These are phyloP conservation scores for Reutealis trisperma DNA, from an alignment of 345 rosid genomes.

Conservation along the genomic window DNA sequence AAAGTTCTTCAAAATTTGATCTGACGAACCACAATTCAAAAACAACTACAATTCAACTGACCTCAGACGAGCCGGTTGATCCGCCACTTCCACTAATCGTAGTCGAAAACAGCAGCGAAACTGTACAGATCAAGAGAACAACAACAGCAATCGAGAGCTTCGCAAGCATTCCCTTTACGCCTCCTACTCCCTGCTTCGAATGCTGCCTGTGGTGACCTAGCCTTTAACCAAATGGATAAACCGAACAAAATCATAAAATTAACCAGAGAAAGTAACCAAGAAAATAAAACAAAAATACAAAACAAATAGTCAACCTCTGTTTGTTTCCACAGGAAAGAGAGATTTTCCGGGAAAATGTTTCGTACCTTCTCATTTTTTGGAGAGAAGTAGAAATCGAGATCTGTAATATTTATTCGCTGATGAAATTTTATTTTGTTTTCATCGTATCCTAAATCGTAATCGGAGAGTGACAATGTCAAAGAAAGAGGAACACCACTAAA, in stretches of 20 bases:
- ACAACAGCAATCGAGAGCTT: slow-evolving; percentile 64
- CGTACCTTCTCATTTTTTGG: slow-evolving; percentile 25
- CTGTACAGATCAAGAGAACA: slow-evolving; percentile 75
- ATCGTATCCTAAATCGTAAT: too few species aligned
- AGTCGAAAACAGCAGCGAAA: slow-evolving; percentile 59
- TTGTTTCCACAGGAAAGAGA: background rate
- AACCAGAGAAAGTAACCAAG: background rate
- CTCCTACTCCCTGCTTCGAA: slow-evolving; percentile 54
- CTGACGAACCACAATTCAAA: background rate
- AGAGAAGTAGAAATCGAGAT: background rate
- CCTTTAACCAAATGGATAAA: slow-evolving; percentile 29
- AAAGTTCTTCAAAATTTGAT: background rate
- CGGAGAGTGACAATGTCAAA: background rate
- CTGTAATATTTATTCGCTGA: background rate
- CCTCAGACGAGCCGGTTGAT: slow-evolving; percentile 51
- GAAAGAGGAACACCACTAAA: background rate
- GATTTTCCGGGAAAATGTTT: background rate
- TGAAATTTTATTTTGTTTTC: too few species aligned
- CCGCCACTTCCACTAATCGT: slow-evolving; percentile 45
- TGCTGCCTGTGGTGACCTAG: slow-evolving; percentile 69
- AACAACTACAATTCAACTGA: background rate
- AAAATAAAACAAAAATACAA: background rate
- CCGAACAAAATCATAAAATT: background rate
- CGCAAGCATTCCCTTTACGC: slow-evolving; percentile 55
- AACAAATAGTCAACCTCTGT: background rate